Conservation (phyloP, 2,329 filamentous ascomycete genomes). For the Aspergillus sp. region DNA sequence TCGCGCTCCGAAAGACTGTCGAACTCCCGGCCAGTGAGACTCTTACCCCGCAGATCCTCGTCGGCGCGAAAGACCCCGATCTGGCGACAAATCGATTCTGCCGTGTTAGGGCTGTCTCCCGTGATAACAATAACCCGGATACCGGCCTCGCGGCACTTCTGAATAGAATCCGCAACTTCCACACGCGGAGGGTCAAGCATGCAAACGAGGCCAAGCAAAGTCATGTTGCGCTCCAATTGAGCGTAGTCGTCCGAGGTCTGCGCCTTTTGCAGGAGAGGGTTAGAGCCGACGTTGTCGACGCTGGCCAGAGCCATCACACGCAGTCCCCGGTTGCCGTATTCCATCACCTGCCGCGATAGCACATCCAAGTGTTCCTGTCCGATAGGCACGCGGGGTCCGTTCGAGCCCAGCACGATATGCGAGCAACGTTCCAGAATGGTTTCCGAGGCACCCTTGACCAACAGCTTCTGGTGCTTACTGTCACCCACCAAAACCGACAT, state of each 20-base stretch:
- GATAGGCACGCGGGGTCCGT: conserved; percentile 69
- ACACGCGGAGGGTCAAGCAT: conserved; percentile 96
- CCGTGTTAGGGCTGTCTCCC: conserved; percentile 94
- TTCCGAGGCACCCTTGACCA: conserved; percentile 95
- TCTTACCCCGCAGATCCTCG: conserved; percentile 84
- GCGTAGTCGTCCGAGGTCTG: conserved; percentile 77
- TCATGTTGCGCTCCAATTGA: conserved; percentile 87
- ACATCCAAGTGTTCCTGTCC: conserved; percentile 60
- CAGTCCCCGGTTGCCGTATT: conserved; percentile 85
- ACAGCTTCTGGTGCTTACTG: conserved; percentile 63
- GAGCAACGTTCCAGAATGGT: conserved; percentile 89
- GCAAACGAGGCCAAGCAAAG: conserved; percentile 81
- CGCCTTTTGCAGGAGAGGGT: conserved; percentile 63
- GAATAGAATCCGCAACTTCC: conserved; percentile 78
- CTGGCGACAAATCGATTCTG: conserved; percentile 93
- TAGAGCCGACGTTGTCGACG: conserved; percentile 64
- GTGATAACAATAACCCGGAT: conserved; percentile 98
- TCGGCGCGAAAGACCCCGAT: conserved; percentile 82
- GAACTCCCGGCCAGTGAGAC: conserved; percentile 90
- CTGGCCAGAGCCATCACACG: conserved; percentile 90
- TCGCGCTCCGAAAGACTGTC: conserved; percentile 71
- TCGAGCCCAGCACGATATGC: conserved; percentile 65
- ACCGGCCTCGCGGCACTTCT: conserved; percentile 82
- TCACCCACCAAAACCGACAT: conserved; percentile 89
- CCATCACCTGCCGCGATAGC: conserved; percentile 69